Evolutionary conservation across 2,329 filamentous ascomycete genomes (phyloP), one percentile per base, ranked within the genome.

Genomic region (Dryadomyces quercus-mongolicae): DNA sequence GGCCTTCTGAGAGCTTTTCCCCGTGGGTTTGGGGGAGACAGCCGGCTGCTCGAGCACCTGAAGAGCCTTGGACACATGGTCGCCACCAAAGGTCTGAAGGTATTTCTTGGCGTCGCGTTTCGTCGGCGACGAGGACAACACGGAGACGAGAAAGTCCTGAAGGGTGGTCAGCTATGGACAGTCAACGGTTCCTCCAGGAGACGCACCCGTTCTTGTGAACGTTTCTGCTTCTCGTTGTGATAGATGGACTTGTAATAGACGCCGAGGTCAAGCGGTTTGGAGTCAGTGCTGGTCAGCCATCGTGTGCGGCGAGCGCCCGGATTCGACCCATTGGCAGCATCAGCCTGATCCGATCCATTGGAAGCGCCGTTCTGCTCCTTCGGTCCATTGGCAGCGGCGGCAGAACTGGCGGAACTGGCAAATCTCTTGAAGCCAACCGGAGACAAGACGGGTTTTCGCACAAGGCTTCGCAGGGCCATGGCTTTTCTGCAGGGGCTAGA

Each of bases 81-180:
- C 55, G 5, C 71, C 70, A 51, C 81, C 84, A 66, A 96, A 95
- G 57, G 89, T 91, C 61, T 93, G 86, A 16, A 98, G 77, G 65
- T 96, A 98, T 42, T 88, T 84, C 68, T 87, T 91, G 49, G 91
- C 90, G 71, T 98, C 93, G 62, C 93, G 83, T 69, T 91, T 95
- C 0, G 92, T 96, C 6, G 91, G 87, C 12, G 90, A 89, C 18
- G 91, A 89, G 63, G 88, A 88, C 36, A 98, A 75, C 3, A 97
- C 80, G 16, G 89, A 91, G 36, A 94, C 77, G 62, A 95, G 84
- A 63, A 95, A 86, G 64, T 95, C 88, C 85, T 90, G 60, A 20
- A 40, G 15, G 21, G n/a, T 1, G 31, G n/a, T 43, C 10, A 31
- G 45, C 10, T 6, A 45, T 12, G 20, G 20, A 31, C n/a, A n/a